Evolutionary conservation across 495 filamentous ascomycete genomes (phyloP).

Genomic region (Penicillium flavigenum): DNA sequence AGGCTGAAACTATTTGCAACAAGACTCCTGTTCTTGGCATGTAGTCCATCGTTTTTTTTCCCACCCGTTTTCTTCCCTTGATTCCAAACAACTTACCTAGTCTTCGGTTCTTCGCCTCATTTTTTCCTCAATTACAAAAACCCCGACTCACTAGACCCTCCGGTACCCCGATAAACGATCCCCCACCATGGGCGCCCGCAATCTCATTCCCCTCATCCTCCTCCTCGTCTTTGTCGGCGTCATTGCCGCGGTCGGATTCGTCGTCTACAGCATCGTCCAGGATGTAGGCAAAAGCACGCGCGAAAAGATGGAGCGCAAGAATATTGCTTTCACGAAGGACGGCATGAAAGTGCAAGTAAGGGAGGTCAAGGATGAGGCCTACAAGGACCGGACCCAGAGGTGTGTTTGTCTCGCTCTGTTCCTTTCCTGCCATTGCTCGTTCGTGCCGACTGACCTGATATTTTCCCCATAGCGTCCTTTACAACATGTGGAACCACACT

Average conservation of each 20-base stretch:
- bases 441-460: conserved; percentile 5
- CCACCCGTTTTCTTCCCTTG: neutral
- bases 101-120: conserved; percentile 5
- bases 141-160: neutral
- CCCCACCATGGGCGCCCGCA: conserved; percentile 31
- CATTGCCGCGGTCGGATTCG: conserved; percentile 66
- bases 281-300: conserved; percentile 67
- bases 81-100: neutral
- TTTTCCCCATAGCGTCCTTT: conserved; percentile 49
- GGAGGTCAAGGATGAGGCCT: conserved; percentile 71
- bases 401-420: conserved; percentile 28
- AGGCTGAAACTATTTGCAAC: conserved; percentile 6
- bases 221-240: conserved; percentile 63
- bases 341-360: conserved; percentile 80
- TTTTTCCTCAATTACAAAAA: neutral
- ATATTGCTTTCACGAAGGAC: conserved; percentile 78
- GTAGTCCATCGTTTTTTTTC: neutral
- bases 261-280: conserved; percentile 67
- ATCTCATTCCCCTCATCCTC: conserved; percentile 71
- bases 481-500: conserved; percentile 76
- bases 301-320: conserved; percentile 77
- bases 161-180: neutral
- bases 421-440: neutral
- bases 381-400: conserved; percentile 80
- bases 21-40: conserved; percentile 7